A percentile compares a stretch with the other conserved stretches of the same genome.
Evolutionary conservation across 176 grass and related monocot genomes (phyloP).

Genomic region (Ensete ventricosum): DNA sequence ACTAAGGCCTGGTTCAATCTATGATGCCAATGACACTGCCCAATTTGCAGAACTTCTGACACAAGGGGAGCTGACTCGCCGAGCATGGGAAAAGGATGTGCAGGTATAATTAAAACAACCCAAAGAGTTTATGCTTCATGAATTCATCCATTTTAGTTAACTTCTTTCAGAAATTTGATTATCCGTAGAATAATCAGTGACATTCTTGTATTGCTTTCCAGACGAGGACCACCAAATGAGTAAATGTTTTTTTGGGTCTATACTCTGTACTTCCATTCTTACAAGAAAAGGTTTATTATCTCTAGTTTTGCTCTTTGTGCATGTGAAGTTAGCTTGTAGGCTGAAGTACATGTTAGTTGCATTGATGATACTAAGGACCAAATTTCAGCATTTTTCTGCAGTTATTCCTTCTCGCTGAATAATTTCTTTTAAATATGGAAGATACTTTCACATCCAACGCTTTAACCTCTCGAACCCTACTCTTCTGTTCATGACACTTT

Average conservation of each 20-base stretch:
- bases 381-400: too few relatives aligned
- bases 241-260: too few relatives aligned
- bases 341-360: not conserved
- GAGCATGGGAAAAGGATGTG: slow-evolving; percentile 98
- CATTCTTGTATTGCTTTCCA: not conserved
- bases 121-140: not conserved
- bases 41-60: slow-evolving; percentile 95
- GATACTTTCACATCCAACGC: too few relatives aligned
- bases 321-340: not conserved
- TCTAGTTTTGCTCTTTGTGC: not conserved
- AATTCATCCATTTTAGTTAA: not conserved
- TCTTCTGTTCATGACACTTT: too few relatives aligned
- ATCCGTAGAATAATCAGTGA: not conserved
- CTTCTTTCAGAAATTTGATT: not conserved
- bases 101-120: slow-evolving; percentile 45
- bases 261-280: too few relatives aligned
- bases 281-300: not conserved
- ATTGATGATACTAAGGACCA: not conserved
- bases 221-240: not conserved
- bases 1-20: slow-evolving; percentile 88
- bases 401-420: too few relatives aligned
- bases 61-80: slow-evolving; percentile 87
- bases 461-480: too few relatives aligned
- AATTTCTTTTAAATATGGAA: too few relatives aligned
- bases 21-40: slow-evolving; percentile 97